A percentile compares a stretch with the other conserved stretches of the same genome.
Conservation (phyloP, 345 rosid species). For the Melaleuca quinquenervia region DNA sequence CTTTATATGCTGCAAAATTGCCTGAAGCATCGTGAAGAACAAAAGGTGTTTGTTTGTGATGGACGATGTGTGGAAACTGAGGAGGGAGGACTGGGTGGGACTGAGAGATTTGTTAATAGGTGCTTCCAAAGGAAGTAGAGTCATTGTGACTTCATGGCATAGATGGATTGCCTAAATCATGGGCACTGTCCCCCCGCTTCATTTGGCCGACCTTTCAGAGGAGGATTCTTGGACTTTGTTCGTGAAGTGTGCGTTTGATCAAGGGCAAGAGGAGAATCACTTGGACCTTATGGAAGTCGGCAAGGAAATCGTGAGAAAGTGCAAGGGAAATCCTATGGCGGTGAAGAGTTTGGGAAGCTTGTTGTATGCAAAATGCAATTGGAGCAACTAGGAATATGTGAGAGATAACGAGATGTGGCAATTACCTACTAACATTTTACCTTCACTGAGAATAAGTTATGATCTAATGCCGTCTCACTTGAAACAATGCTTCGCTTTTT, state of each 20-base stretch:
- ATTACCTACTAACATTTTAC: not conserved
- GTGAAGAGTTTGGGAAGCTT: conserved; percentile 6
- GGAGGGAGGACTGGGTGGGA: not conserved
- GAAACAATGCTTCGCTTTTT: conserved; percentile 24
- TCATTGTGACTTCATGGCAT: conserved; percentile 5
- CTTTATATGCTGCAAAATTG: not conserved
- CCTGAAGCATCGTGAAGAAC: not conserved
- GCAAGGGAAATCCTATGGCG: conserved; percentile 15
- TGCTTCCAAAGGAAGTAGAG: not conserved
- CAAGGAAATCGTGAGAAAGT: conserved; percentile 13
- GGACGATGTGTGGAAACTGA: conserved; percentile 4
- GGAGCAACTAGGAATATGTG: not conserved
- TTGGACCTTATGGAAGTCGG: not conserved
- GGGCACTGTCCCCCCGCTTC: not conserved
- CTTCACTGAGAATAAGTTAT: conserved; percentile 14
- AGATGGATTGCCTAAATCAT: not conserved
- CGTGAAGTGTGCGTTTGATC: conserved; percentile 2
- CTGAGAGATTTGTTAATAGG: not conserved
- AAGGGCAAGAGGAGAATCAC: not conserved
- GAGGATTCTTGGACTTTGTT: conserved; percentile 9
- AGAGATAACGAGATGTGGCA: conserved; percentile 15
- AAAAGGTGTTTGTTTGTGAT: not conserved
- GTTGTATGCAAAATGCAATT: not conserved
- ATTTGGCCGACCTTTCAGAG: not conserved
- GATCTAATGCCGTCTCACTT: conserved; percentile 19